Percentiles rank a stretch among this genome's conserved stretches.
Conservation (phyloP, 1,284 basidiomycete species). For the Flammula alnicola region DNA sequence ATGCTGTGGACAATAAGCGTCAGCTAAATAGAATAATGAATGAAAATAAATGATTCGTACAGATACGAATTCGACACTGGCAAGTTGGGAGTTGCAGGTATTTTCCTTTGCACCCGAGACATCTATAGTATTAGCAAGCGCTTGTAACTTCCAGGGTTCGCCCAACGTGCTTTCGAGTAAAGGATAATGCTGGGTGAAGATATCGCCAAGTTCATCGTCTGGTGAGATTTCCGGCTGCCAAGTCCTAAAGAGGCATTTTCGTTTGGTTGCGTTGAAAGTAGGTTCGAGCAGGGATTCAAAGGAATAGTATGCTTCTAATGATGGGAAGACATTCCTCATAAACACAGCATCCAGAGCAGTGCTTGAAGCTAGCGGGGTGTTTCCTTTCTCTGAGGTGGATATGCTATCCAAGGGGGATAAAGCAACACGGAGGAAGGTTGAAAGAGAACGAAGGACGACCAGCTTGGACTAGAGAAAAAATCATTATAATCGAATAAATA, state of each 20-base stretch:
- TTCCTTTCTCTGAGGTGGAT: constrained; percentile 2
- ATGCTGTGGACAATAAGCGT: constrained; percentile 26
- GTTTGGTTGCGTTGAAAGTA: constrained; percentile 10
- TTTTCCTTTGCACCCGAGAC: constrained; percentile 6
- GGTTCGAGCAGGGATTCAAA: constrained; percentile 48
- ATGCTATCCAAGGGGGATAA: constrained; percentile 15
- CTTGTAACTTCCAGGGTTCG: constrained; percentile 41
- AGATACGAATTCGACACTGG: constrained; percentile 24
- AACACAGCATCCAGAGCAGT: constrained; percentile 29
- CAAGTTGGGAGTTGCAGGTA: constrained; percentile 16
- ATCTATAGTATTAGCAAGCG: constrained; percentile 37
- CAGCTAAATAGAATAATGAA: neutral
- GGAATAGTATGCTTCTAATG: constrained; percentile 47
- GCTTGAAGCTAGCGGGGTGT: constrained; percentile 4
- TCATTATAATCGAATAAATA: constrained; percentile 5
- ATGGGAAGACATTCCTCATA: constrained; percentile 44
- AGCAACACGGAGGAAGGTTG: constrained; percentile 57
- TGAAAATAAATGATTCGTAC: constrained; percentile 21
- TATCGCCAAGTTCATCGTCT: constrained; percentile 35
- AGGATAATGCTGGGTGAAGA: constrained; percentile 29
- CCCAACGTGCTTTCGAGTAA: constrained; percentile 19
- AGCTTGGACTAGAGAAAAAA: constrained; percentile 57
- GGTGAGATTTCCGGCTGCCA: constrained; percentile 38
- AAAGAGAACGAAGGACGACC: constrained; percentile 62
- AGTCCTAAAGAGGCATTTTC: constrained; percentile 8